Conservation (phyloP, 805 yeast species). For the Cephaloascus fragrans region DNA sequence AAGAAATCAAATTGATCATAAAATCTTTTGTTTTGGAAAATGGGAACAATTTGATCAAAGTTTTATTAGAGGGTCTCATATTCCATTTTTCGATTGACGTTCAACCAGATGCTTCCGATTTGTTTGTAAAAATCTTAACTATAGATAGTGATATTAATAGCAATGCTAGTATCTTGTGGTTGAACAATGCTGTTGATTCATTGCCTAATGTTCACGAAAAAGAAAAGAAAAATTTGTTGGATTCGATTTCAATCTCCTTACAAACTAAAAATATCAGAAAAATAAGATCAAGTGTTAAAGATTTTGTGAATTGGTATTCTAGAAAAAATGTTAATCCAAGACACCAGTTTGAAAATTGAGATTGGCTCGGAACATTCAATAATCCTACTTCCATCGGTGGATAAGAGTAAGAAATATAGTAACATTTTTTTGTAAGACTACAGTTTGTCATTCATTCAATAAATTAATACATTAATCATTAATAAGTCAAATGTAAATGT, state of each 20-base stretch:
- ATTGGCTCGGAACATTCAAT: too few species aligned
- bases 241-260: constrained; percentile 48
- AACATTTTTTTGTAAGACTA: neutral
- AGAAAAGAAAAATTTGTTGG: constrained; percentile 57
- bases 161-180: constrained; percentile 44
- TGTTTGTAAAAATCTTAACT: constrained; percentile 53
- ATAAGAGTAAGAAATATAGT: too few species aligned
- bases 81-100: constrained; percentile 63
- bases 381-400: too few species aligned
- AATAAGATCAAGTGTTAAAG: constrained; percentile 61
- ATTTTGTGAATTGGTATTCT: constrained; percentile 76
- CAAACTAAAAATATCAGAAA: constrained; percentile 63
- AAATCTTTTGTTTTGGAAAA: constrained; percentile 35
- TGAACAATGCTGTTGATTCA: constrained; percentile 40
- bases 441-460: neutral
- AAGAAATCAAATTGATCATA: constrained; percentile 40
- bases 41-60: constrained; percentile 47
- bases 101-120: constrained; percentile 65
- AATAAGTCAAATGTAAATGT: too few species aligned
- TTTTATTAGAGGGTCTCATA: constrained; percentile 57
- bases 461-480: too few species aligned
- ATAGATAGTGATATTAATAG: constrained; percentile 35
- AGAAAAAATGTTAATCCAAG: constrained; percentile 53
- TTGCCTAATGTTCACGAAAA: constrained; percentile 60
- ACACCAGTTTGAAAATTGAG: constrained; percentile 11